Evolutionary conservation across 202 grass and related monocot genomes (phyloP).

Genomic region (Eragrostis tef): DNA sequence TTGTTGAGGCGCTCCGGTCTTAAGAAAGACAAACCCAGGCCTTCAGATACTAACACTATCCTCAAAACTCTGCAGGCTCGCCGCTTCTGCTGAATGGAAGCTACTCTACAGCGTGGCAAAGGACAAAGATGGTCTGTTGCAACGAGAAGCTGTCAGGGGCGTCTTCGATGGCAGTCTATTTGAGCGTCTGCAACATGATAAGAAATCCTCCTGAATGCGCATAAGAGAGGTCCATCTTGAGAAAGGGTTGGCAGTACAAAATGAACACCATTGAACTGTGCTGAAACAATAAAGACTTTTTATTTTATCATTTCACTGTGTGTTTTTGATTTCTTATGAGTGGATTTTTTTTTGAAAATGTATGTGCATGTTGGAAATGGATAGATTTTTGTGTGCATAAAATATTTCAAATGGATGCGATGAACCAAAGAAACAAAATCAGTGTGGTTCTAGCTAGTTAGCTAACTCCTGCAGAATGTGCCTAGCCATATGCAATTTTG

Average conservation of each 20-base stretch:
- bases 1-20: neutral
- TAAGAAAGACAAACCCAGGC: neutral
- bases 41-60: neutral
- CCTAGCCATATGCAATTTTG: too few relatives aligned
- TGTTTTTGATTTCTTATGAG: neutral
- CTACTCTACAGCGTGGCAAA: slow-evolving; percentile 56
- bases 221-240: neutral
- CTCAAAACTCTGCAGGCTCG: slow-evolving; percentile 40
- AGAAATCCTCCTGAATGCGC: slow-evolving; percentile 36
- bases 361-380: neutral
- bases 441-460: too few relatives aligned
- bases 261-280: neutral
- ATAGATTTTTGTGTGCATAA: too few relatives aligned
- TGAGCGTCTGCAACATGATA: slow-evolving; percentile 46
- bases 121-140: slow-evolving; percentile 53
- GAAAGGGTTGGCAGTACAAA: neutral
- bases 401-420: too few relatives aligned
- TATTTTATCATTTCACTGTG: neutral
- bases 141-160: slow-evolving; percentile 49
- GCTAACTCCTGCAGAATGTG: too few relatives aligned
- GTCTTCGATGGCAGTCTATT: slow-evolving; percentile 63
- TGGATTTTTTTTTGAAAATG: too few relatives aligned
- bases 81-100: slow-evolving; percentile 46
- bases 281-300: neutral
- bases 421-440: too few relatives aligned